phyloP scores from a whole-genome alignment of 2,329 filamentous ascomycete genomes.

The Clarireedia paspali region DNA sequence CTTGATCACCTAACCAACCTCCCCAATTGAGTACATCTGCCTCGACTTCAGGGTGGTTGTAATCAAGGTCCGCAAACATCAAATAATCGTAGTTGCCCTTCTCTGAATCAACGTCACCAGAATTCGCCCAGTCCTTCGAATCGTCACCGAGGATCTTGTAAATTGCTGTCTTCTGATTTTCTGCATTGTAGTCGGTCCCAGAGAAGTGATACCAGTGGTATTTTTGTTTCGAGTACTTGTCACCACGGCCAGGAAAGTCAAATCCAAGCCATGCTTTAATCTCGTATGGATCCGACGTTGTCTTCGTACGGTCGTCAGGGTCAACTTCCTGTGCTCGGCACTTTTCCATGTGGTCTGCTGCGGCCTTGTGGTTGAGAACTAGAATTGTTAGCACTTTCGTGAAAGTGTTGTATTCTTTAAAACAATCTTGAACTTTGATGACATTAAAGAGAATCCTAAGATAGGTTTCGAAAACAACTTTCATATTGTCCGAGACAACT shows the following conservation, averaged over 20 bases:
- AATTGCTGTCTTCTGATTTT: conserved; percentile 47
- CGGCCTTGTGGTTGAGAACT: conserved; percentile 67
- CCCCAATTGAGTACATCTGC: conserved; percentile 61
- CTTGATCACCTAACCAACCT: conserved; percentile 54
- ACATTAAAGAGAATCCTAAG: too few species aligned
- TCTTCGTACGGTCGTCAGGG: conserved; percentile 47
- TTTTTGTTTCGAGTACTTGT: conserved; percentile 51
- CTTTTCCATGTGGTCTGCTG: conserved; percentile 56
- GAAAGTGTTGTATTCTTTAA: too few species aligned
- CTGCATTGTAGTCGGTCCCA: conserved; percentile 58
- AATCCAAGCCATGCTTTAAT: conserved; percentile 64
- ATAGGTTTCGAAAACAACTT: too few species aligned
- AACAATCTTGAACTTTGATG: too few species aligned
- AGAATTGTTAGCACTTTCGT: neutral
- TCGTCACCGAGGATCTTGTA: conserved; percentile 55
- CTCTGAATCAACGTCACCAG: conserved; percentile 49
- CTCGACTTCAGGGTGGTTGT: conserved; percentile 53
- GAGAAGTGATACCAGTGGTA: conserved; percentile 63
- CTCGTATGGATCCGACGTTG: conserved; percentile 46
- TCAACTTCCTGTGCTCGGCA: conserved; percentile 59
- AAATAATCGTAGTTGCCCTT: conserved; percentile 64
- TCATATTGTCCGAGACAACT: too few species aligned
- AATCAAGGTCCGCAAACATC: conserved; percentile 67
- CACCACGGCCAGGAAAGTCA: conserved; percentile 53
- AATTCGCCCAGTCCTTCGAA: conserved; percentile 55